Conservation (phyloP, 495 filamentous ascomycete species). For the Aspergillus leporis region DNA sequence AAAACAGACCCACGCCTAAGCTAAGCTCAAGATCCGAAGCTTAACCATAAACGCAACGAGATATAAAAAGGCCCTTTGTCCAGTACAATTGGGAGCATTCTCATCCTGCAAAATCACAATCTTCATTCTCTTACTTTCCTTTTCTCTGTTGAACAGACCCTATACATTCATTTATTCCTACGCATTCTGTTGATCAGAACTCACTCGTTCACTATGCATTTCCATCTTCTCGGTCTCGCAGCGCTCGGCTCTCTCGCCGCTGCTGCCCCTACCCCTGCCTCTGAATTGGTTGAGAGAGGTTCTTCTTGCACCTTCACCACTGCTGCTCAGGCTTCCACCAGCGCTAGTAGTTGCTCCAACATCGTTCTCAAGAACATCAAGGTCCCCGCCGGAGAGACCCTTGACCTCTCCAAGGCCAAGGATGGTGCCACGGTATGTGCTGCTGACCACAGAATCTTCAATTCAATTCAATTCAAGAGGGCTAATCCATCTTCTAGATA, state of each 20-base stretch:
- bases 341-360: constrained; percentile 51
- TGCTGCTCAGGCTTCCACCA: constrained; percentile 41
- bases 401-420: constrained; percentile 50
- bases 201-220: constrained; percentile 19
- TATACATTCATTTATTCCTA: constrained; percentile 8
- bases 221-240: constrained; percentile 21
- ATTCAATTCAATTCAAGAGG: too few species aligned
- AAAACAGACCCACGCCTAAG: neutral
- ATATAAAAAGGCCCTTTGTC: constrained; percentile 9
- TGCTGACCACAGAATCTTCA: neutral
- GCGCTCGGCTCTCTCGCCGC: constrained; percentile 27
- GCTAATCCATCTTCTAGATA: constrained; percentile 27
- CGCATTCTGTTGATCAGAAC: constrained; percentile 26
- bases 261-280: constrained; percentile 26
- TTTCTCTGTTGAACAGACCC: constrained; percentile 16
- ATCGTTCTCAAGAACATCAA: constrained; percentile 49
- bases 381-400: constrained; percentile 53
- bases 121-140: constrained; percentile 1
- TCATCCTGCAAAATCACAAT: neutral
- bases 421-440: constrained; percentile 40
- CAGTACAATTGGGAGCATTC: neutral
- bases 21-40: constrained; percentile 1
- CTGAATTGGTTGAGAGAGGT: constrained; percentile 32
- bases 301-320: constrained; percentile 52
- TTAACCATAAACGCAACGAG: neutral